phyloP scores from a whole-genome alignment of 2,329 filamentous ascomycete genomes.

The Huntiella moniliformis region DNA sequence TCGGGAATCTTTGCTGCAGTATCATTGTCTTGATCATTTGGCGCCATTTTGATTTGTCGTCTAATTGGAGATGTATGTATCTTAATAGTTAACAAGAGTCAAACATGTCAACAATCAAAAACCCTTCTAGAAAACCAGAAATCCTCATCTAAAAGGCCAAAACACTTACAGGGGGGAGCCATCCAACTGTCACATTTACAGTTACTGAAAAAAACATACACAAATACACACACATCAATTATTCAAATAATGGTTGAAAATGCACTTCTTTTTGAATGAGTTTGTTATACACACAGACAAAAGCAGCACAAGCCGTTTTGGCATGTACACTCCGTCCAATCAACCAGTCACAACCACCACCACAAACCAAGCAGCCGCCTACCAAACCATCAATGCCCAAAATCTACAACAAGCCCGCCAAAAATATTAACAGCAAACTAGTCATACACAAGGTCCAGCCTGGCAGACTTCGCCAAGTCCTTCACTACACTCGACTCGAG shows the following conservation, averaged over 20 bases:
- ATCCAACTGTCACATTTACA: neutral
- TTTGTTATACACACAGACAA: slow-evolving; percentile 11
- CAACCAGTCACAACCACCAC: slow-evolving; percentile 6
- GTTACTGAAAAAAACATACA: neutral
- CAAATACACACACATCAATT: slow-evolving; percentile 11
- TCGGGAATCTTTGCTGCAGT: slow-evolving; percentile 37
- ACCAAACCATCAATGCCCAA: neutral
- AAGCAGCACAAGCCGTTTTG: slow-evolving; percentile 3
- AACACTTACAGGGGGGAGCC: too few species aligned
- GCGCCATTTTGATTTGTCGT: too few species aligned
- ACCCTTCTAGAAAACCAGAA: too few species aligned
- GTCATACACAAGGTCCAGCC: neutral
- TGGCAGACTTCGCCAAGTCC: neutral
- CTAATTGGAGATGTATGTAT: too few species aligned
- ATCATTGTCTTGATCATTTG: neutral
- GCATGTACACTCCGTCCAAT: slow-evolving; percentile 3
- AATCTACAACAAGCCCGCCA: neutral
- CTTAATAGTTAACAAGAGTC: too few species aligned
- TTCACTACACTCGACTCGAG: neutral
- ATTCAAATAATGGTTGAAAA: slow-evolving; percentile 1
- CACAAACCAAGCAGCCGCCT: neutral
- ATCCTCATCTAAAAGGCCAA: too few species aligned
- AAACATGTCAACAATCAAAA: too few species aligned
- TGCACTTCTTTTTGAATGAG: slow-evolving; percentile 7
- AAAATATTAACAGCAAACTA: neutral